phyloP scores from a whole-genome alignment of 208 protist species.

The Leptomonas pyrrhocoris region DNA sequence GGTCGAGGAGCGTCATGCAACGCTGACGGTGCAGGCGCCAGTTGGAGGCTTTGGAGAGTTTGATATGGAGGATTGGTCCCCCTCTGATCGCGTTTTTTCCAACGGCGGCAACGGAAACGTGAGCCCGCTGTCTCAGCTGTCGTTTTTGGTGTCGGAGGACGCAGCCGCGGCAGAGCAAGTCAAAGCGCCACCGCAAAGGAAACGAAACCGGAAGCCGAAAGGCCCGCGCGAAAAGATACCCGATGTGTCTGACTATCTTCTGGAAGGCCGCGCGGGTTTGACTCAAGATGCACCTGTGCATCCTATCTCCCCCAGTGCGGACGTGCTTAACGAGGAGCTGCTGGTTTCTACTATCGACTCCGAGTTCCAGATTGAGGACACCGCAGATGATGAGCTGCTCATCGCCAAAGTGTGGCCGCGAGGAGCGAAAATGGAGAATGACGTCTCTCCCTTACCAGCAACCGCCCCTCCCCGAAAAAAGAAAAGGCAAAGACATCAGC shows the following conservation, averaged over 20 bases:
- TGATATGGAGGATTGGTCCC: neutral
- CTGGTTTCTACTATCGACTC: neutral
- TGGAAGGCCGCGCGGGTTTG: neutral
- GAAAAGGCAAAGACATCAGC: neutral
- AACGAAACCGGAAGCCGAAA: neutral
- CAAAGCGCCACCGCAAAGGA: conserved; percentile 5
- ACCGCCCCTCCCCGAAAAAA: neutral
- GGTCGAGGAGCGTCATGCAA: too few relatives aligned
- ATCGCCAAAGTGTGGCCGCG: neutral
- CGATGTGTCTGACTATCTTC: neutral
- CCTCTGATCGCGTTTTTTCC: neutral
- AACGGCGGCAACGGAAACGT: neutral
- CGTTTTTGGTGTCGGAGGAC: conserved; percentile 6
- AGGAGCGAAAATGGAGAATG: neutral
- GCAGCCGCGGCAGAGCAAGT: neutral
- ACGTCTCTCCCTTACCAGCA: neutral
- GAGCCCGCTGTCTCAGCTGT: conserved; percentile 13
- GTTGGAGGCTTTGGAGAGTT: neutral
- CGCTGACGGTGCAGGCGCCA: neutral
- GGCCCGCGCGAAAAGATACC: neutral
- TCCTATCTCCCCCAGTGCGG: neutral
- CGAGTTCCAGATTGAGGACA: neutral
- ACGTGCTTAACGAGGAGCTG: too few relatives aligned
- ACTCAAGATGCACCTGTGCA: neutral
- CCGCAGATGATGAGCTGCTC: conserved; percentile 6